A percentile compares a stretch with the other conserved stretches of the same genome.
Evolutionary conservation across 2,329 filamentous ascomycete genomes (phyloP).

Genomic region (Beauveria sp.): DNA sequence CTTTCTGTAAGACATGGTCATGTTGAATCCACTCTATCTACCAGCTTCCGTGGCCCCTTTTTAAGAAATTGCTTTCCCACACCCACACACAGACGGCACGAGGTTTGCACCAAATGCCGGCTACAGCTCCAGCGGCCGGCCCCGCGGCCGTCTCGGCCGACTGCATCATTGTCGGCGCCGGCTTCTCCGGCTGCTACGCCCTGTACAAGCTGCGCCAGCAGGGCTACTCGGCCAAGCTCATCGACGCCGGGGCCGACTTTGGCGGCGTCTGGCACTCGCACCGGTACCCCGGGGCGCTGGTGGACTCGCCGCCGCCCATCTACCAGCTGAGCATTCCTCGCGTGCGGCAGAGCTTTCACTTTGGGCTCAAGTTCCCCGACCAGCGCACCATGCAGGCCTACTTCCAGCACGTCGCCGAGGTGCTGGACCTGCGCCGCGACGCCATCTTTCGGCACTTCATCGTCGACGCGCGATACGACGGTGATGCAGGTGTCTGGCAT

Average conservation of each 20-base stretch:
- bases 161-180: slow-evolving; percentile 20
- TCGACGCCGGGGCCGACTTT: slow-evolving; percentile 29
- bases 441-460: slow-evolving; percentile 37
- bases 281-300: slow-evolving; percentile 34
- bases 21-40: no score
- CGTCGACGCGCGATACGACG: slow-evolving; percentile 31
- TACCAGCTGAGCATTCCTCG: slow-evolving; percentile 31
- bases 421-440: slow-evolving; percentile 35
- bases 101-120: background rate
- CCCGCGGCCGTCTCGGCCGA: slow-evolving; percentile 11
- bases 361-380: slow-evolving; percentile 31
- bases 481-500: slow-evolving; percentile 30
- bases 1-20: no score
- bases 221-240: slow-evolving; percentile 27
- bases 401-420: slow-evolving; percentile 38
- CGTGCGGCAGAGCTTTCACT: slow-evolving; percentile 37
- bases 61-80: no score
- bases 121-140: background rate
- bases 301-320: slow-evolving; percentile 28
- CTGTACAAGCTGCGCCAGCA: slow-evolving; percentile 29
- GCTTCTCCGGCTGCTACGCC: slow-evolving; percentile 19
- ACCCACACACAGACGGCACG: no score
- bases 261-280: slow-evolving; percentile 40
- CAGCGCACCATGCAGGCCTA: slow-evolving; percentile 35
- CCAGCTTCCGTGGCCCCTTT: no score